phyloP scores from a whole-genome alignment of 202 grass and related monocot species.

The Dendrocalamus latiflorus region DNA sequence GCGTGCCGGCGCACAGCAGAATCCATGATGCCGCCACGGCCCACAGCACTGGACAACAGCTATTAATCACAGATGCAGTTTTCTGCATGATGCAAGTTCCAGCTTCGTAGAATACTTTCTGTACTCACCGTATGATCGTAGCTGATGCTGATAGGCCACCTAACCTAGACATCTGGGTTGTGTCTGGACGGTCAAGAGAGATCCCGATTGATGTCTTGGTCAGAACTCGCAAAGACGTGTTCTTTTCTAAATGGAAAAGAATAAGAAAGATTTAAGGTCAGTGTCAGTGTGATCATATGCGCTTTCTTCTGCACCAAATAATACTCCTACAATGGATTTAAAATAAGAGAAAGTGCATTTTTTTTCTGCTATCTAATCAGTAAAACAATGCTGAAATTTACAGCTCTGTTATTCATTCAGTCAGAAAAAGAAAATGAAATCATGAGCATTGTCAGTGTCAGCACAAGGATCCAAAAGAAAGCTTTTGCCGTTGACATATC shows the following conservation, averaged over 20 bases:
- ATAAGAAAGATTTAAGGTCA: constrained; percentile 2
- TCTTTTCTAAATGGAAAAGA: constrained; percentile 15
- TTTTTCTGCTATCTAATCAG: background rate
- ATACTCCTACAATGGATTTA: background rate
- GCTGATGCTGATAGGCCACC: constrained; percentile 18
- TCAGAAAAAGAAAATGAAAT: background rate
- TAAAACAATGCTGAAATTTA: background rate
- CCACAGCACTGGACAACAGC: constrained; percentile 32
- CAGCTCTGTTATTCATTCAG: background rate
- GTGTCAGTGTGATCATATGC: constrained; percentile 9
- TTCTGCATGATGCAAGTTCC: background rate
- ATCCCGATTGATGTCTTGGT: constrained; percentile 25
- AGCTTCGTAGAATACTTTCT: background rate
- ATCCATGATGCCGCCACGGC: background rate
- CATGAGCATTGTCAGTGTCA: background rate
- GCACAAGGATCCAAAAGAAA: constrained; percentile 10
- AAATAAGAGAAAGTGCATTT: background rate
- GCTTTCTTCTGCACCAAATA: background rate
- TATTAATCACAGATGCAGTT: background rate
- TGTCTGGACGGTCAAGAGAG: constrained; percentile 14
- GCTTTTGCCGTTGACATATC: background rate
- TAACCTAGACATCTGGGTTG: background rate
- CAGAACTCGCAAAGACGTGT: background rate
- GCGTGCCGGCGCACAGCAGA: constrained; percentile 28
- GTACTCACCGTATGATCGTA: background rate